These are phyloP conservation scores for Rubia tinctorum DNA, from an alignment of 305 asterid genomes.

Conservation along the genomic window DNA sequence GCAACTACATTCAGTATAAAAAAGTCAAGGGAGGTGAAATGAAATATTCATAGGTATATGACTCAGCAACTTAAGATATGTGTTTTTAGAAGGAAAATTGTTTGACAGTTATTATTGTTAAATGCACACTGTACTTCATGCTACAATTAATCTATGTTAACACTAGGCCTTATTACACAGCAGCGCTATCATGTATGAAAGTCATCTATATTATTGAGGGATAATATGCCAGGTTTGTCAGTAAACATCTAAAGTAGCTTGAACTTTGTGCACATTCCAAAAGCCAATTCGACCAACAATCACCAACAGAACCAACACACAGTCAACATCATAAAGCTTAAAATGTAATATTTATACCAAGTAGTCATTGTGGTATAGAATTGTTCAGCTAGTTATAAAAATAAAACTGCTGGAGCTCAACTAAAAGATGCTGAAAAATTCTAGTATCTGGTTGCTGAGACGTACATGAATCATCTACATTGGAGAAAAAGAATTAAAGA, in stretches of 20 bases:
- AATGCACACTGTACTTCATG: not conserved
- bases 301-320: not conserved
- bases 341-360: not conserved
- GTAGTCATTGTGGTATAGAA: not conserved
- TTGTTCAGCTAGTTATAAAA: not conserved
- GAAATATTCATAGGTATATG: not conserved
- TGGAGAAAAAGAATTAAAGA: constrained; percentile 1
- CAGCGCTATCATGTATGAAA: not conserved
- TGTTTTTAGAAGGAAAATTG: not conserved
- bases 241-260: not conserved
- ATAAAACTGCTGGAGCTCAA: not conserved
- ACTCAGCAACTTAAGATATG: not conserved
- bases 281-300: not conserved
- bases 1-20: not conserved
- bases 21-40: too few species aligned
- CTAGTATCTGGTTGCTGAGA: not conserved
- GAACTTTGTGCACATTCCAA: not conserved
- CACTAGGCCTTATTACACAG: not conserved
- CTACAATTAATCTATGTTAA: not conserved
- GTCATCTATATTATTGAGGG: not conserved
- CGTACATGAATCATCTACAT: not conserved
- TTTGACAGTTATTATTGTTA: not conserved
- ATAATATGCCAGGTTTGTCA: not conserved
- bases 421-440: not conserved
- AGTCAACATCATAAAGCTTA: not conserved